phyloP scores from a whole-genome alignment of 495 filamentous ascomycete species.

The Trichoderma reesei region DNA sequence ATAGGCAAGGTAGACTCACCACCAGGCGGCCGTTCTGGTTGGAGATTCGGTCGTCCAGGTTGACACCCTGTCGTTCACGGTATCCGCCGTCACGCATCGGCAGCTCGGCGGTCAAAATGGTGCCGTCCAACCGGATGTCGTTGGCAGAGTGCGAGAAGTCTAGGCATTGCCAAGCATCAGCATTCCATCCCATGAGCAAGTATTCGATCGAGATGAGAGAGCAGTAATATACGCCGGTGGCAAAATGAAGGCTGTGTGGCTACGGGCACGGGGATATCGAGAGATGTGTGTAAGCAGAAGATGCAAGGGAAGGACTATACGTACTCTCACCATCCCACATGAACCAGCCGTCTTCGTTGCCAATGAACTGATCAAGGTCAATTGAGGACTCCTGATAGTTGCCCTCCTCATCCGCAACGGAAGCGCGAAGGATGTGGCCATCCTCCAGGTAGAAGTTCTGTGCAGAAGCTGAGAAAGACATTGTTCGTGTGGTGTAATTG shows the following conservation, averaged over 20 bases:
- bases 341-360: not conserved
- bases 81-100: not conserved
- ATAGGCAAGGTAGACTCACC: not conserved
- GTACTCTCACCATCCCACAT: not conserved
- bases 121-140: not conserved
- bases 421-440: not conserved
- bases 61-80: not conserved
- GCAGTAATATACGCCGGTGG: not conserved
- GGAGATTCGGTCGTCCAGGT: not conserved
- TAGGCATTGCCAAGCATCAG: not conserved
- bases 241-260: not conserved
- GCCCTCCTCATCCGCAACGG: not conserved
- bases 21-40: not conserved
- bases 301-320: not conserved
- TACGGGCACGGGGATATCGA: no score
- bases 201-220: not conserved
- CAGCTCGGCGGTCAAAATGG: not conserved
- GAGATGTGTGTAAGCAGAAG: not conserved
- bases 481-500: not conserved
- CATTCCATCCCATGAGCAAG: not conserved
- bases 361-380: not conserved
- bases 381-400: not conserved
- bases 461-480: not conserved
- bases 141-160: not conserved
- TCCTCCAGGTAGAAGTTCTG: not conserved